These are phyloP conservation scores for Kwoniella dejecticola DNA, from an alignment of 768 basidiomycete species.

Conservation along the genomic window DNA sequence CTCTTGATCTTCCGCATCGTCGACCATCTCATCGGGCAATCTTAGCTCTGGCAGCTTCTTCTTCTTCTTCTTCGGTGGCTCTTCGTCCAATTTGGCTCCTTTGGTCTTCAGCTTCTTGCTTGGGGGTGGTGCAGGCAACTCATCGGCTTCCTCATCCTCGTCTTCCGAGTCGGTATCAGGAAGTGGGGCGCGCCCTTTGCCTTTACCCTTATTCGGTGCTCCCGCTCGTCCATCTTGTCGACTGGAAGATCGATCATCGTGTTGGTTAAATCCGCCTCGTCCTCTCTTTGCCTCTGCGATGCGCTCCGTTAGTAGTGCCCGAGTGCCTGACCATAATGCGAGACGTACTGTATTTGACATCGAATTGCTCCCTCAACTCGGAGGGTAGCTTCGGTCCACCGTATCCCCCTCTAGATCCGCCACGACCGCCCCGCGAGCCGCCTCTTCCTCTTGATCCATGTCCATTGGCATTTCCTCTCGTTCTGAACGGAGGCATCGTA, in stretches of 20 bases:
- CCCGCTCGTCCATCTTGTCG: conserved; percentile 19
- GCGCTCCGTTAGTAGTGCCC: background rate
- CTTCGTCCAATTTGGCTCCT: background rate
- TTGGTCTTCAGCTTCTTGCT: background rate
- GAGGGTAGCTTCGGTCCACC: conserved; percentile 38
- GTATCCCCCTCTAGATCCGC: conserved; percentile 19
- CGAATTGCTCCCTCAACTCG: conserved; percentile 28
- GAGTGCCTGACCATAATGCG: background rate
- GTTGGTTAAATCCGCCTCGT: conserved; percentile 9
- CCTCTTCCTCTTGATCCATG: conserved; percentile 15
- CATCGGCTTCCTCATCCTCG: conserved; percentile 10
- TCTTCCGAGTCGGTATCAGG: background rate
- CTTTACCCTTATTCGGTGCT: background rate
- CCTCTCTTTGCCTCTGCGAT: conserved; percentile 16
- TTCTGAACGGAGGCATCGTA: conserved; percentile 15
- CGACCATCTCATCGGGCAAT: conserved; percentile 19
- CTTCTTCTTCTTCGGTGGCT: conserved; percentile 31
- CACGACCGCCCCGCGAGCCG: conserved; percentile 13
- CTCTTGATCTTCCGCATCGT: conserved; percentile 73
- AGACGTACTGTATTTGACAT: conserved; percentile 22
- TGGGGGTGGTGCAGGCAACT: background rate
- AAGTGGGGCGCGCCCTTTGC: background rate
- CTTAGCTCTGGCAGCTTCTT: conserved; percentile 37
- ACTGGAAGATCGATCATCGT: conserved; percentile 8
- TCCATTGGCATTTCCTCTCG: conserved; percentile 10